Evolutionary conservation across 2,329 filamentous ascomycete species (phyloP).

Genomic region (Westerdykella ornata): DNA sequence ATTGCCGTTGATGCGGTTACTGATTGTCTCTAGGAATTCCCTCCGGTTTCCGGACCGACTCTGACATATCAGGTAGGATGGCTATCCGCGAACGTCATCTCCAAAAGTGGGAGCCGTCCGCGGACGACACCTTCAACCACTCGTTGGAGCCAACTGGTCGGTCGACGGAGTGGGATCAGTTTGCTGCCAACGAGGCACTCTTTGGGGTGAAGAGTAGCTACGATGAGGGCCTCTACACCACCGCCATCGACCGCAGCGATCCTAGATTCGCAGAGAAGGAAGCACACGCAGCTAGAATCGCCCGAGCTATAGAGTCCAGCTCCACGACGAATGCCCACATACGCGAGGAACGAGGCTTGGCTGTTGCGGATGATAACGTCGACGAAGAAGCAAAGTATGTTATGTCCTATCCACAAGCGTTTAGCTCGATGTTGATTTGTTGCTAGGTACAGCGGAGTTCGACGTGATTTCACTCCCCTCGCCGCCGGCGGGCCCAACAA

Average conservation of each 20-base stretch:
- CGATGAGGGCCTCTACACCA: slow-evolving; percentile 92
- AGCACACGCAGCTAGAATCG: slow-evolving; percentile 70
- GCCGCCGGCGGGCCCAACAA: slow-evolving; percentile 56
- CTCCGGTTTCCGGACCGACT: slow-evolving; percentile 73
- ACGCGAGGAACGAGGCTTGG: slow-evolving; percentile 78
- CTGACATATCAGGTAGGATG: slow-evolving; percentile 73
- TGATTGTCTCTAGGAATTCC: slow-evolving; percentile 4
- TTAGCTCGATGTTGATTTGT: slow-evolving; percentile 9
- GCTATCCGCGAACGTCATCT: slow-evolving; percentile 65
- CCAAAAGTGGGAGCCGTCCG: slow-evolving; percentile 71
- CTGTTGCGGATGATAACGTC: slow-evolving; percentile 55
- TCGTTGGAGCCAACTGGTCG: slow-evolving; percentile 57
- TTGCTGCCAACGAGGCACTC: slow-evolving; percentile 77
- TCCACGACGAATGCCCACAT: slow-evolving; percentile 71
- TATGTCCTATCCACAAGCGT: neutral
- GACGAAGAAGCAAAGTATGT: slow-evolving; percentile 90
- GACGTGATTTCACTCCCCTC: slow-evolving; percentile 64
- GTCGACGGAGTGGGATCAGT: slow-evolving; percentile 73
- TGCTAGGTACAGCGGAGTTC: slow-evolving; percentile 80
- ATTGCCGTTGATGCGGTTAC: neutral
- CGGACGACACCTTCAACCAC: slow-evolving; percentile 56
- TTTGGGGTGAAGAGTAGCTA: slow-evolving; percentile 89
- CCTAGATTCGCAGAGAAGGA: slow-evolving; percentile 73
- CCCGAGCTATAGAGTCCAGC: slow-evolving; percentile 80
- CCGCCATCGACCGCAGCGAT: slow-evolving; percentile 74